Percentiles rank a stretch among this genome's conserved stretches.
Evolutionary conservation across 495 filamentous ascomycete genomes (phyloP).

Genomic region (Aspergillus coremiiformis): DNA sequence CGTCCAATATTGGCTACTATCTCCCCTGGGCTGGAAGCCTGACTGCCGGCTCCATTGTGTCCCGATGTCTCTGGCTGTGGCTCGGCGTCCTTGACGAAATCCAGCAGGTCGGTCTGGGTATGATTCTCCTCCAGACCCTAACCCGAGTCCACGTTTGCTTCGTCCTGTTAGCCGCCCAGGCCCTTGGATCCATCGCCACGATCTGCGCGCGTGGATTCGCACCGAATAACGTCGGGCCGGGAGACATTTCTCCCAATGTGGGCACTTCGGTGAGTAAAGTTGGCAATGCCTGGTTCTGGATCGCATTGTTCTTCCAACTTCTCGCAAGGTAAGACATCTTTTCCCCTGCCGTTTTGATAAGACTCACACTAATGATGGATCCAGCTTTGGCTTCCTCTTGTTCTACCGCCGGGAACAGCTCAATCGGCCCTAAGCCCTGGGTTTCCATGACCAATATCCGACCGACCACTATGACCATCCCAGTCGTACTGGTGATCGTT

Average conservation of each 20-base stretch:
- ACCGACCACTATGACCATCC: too few species aligned
- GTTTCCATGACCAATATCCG: too few species aligned
- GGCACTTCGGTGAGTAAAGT: conserved; percentile 38
- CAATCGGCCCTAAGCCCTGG: background rate
- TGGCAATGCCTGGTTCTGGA: conserved; percentile 58
- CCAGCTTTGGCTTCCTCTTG: background rate
- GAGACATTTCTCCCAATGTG: conserved; percentile 40
- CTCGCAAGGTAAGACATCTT: conserved; percentile 46
- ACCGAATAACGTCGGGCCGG: conserved; percentile 42
- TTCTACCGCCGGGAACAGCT: background rate
- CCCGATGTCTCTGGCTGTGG: conserved; percentile 45
- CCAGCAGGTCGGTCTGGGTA: conserved; percentile 45
- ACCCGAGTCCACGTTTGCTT: conserved; percentile 46
- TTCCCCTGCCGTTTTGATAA: background rate
- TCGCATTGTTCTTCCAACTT: conserved; percentile 53
- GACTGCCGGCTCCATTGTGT: conserved; percentile 35
- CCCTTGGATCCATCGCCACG: conserved; percentile 45
- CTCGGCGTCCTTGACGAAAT: conserved; percentile 42
- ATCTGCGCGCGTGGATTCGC: conserved; percentile 41
- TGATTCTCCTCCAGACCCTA: conserved; percentile 45
- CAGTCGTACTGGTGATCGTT: too few species aligned
- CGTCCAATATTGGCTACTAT: conserved; percentile 38
- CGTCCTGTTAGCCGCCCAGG: conserved; percentile 42
- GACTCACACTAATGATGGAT: background rate
- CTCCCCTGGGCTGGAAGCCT: conserved; percentile 44